A percentile compares a stretch with the other conserved stretches of the same genome.
phyloP scores from a whole-genome alignment of 108 stramenopile species.

The Aurantiochytrium sp. region DNA sequence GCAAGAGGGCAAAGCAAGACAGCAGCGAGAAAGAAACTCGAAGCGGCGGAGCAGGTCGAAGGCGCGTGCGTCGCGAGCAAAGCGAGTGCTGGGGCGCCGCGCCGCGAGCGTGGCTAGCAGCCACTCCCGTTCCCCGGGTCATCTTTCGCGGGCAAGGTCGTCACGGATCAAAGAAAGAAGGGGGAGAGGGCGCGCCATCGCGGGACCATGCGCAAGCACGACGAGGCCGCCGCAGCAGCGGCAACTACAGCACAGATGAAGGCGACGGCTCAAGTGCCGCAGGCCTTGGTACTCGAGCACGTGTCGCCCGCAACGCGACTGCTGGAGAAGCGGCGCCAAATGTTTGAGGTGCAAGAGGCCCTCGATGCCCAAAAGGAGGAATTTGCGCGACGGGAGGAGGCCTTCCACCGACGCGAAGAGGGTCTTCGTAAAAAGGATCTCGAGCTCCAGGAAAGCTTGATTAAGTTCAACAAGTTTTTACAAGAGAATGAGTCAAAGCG shows the following conservation, averaged over 20 bases:
- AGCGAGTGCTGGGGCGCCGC: too few relatives aligned
- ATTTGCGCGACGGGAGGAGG: slow-evolving; percentile 43
- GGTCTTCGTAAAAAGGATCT: slow-evolving; percentile 48
- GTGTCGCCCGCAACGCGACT: slow-evolving; percentile 52
- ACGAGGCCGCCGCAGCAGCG: neutral
- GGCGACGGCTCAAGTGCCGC: neutral
- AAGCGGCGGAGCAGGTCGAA: too few relatives aligned
- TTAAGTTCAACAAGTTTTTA: slow-evolving; percentile 58
- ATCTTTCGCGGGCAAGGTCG: too few relatives aligned
- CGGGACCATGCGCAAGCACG: neutral
- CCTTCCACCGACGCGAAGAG: slow-evolving; percentile 55
- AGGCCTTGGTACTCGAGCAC: slow-evolving; percentile 33
- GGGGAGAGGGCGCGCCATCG: too few relatives aligned
- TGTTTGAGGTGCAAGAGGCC: slow-evolving; percentile 61
- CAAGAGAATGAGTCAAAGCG: slow-evolving; percentile 57
- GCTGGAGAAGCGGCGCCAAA: slow-evolving; percentile 57
- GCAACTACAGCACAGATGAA: neutral
- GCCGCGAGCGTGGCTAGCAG: too few relatives aligned
- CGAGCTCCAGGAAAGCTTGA: slow-evolving; percentile 56
- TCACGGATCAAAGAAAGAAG: too few relatives aligned
- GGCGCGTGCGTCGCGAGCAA: too few relatives aligned
- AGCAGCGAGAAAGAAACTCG: too few relatives aligned
- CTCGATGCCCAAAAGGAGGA: slow-evolving; percentile 59
- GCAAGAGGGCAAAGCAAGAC: neutral
- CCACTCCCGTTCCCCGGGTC: too few relatives aligned